Evolutionary conservation across 2,329 filamentous ascomycete genomes (phyloP).

Genomic region (Fusarium kyushuense): DNA sequence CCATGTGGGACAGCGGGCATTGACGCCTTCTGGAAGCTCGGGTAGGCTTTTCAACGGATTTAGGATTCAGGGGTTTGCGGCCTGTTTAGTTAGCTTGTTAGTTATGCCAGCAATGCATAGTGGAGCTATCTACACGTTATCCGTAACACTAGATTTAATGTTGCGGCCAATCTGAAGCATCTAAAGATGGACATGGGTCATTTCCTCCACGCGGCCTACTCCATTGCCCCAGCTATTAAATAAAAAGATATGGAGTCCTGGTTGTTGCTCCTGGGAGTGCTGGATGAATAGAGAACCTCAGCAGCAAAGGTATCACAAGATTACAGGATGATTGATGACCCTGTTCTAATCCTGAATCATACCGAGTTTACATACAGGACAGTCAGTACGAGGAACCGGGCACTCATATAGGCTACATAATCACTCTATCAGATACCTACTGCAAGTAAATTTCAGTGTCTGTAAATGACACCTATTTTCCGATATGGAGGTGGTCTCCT

Average conservation of each 20-base stretch:
- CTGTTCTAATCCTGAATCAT: neutral
- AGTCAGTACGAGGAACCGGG: neutral
- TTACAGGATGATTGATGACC: neutral
- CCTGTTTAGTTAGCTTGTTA: neutral
- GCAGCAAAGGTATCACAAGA: neutral
- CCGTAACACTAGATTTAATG: constrained; percentile 14
- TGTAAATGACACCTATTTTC: neutral
- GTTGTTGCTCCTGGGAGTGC: neutral
- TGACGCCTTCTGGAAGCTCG: constrained; percentile 31
- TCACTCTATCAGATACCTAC: neutral
- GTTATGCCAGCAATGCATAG: neutral
- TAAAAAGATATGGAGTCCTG: constrained; percentile 1
- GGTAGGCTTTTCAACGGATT: constrained; percentile 34
- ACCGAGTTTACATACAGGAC: neutral
- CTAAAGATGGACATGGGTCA: constrained; percentile 15
- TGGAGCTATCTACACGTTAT: constrained; percentile 18
- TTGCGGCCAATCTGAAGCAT: constrained; percentile 23
- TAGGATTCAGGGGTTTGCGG: constrained; percentile 28
- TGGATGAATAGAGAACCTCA: neutral
- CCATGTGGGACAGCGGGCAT: constrained; percentile 3
- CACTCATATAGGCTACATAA: neutral
- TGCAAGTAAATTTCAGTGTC: neutral
- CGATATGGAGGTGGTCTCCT: neutral
- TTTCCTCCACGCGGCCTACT: constrained; percentile 28
- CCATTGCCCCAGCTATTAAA: constrained; percentile 6